Conservation (phyloP, 2,329 filamentous ascomycete genomes). For the Penicillium sp. region DNA sequence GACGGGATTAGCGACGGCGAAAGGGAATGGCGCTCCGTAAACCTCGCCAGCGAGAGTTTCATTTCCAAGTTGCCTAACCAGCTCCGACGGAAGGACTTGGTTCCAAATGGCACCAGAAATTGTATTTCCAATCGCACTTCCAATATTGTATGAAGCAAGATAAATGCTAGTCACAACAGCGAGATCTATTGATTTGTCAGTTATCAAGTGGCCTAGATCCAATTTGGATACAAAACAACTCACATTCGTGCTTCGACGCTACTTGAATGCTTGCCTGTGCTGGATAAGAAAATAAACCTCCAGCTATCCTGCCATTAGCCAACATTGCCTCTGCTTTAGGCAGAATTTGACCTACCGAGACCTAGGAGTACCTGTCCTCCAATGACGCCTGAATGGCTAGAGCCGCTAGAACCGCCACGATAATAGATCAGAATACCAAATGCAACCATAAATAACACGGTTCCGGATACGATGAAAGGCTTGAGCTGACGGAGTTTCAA, state of each 20-base stretch:
- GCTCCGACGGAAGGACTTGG: constrained; percentile 56
- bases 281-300: constrained; percentile 64
- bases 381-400: constrained; percentile 60
- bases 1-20: constrained; percentile 43
- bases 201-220: not conserved
- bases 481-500: constrained; percentile 64
- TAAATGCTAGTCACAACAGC: constrained; percentile 68
- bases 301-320: constrained; percentile 38
- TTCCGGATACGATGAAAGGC: constrained; percentile 65
- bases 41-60: constrained; percentile 43
- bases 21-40: constrained; percentile 49
- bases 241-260: constrained; percentile 54
- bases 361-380: constrained; percentile 67
- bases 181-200: constrained; percentile 45
- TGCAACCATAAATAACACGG: constrained; percentile 65
- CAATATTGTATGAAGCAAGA: constrained; percentile 66
- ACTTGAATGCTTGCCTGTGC: constrained; percentile 57
- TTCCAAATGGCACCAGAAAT: constrained; percentile 68
- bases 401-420: constrained; percentile 55
- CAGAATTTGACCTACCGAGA: constrained; percentile 35
- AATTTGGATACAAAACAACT: not conserved
- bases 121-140: constrained; percentile 63
- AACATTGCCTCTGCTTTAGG: not conserved
- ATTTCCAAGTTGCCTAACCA: constrained; percentile 47
- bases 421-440: constrained; percentile 68